Base-by-base conservation (phyloP, 2,329 filamentous ascomycete genomes). In the Pseudocercospora fijiensis region DNA sequence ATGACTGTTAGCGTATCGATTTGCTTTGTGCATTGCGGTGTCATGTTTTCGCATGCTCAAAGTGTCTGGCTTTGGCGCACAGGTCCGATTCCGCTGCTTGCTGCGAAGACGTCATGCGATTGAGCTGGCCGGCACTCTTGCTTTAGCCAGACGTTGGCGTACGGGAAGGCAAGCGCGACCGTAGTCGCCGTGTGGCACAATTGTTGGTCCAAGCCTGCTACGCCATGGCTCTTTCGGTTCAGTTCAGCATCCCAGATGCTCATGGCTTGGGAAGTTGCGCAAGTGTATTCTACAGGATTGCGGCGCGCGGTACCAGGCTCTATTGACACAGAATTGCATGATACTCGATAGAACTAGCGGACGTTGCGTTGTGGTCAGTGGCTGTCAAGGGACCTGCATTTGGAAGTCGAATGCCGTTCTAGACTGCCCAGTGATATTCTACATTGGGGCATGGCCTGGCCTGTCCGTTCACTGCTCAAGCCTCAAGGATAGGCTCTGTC, bases 181-280 rank as follows among this genome's bases (percentile, higher is more conserved):
- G 52, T 56, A 28, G 52, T 56, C 52, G 52, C 27, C 52, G 52
- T 53, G 52, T 56, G 52, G 52, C 52, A 56, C 52, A 33, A 33
- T 37, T 30, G n/a, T 37, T n/a, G 28, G 16, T 55, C n/a, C 52
- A 55, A 55, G 52, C 52, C 52, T 55, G 16, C 26, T 55, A 30
- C 52, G 52, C 52, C 26, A 55, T 30, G 47, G 47, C 47, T 20
- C 10, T 22, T 26, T 52, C 52, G 28, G 16, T 55, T 55, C 27
- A 18, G 16, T 55, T 55, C 27, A 18, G 27, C 51, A 26, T 16
- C 52, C 18, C 52, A 55, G 27, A n/a, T 55, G 5, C 52, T 30
- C n/a, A 37, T 26, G 28, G 52, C 8, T 33, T 55, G 30, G 13
- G 10, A 18, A 11, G 22, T 28, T 28, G 24, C 16, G 51, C 51